Conservation (phyloP, 2,329 filamentous ascomycete species). For the Aspergillus awamori region DNA sequence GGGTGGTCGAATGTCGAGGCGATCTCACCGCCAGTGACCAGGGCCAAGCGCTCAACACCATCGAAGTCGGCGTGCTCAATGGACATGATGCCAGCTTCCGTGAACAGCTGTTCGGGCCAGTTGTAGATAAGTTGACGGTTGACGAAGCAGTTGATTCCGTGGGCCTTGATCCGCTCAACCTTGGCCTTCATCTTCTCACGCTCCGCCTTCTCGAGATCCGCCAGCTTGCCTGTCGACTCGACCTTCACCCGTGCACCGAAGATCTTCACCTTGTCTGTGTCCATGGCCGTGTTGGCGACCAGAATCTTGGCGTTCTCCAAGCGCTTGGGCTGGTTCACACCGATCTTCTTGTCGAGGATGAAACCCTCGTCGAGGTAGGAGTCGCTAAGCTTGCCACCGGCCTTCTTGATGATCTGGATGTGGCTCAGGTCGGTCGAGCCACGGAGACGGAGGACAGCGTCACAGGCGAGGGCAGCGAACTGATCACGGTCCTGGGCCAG, state of each 20-base stretch:
- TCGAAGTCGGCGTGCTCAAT: conserved; percentile 99
- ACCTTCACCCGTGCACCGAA: conserved; percentile 98
- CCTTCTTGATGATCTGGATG: conserved; percentile 99
- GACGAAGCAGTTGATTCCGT: conserved; percentile 99
- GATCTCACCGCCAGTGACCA: conserved; percentile 97
- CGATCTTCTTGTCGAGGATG: conserved; percentile 98
- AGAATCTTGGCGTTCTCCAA: conserved; percentile 98
- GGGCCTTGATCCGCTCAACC: conserved; percentile 97
- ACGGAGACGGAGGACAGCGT: conserved; percentile 87
- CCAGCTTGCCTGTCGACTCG: conserved; percentile 90
- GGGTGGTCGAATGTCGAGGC: conserved; percentile 97
- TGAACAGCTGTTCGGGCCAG: conserved; percentile 98
- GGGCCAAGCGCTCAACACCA: conserved; percentile 88
- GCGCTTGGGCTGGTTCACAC: conserved; percentile 96
- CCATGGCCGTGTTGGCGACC: conserved; percentile 97
- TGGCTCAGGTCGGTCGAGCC: conserved; percentile 92
- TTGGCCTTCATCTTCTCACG: conserved; percentile 99
- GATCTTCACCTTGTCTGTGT: conserved; percentile 99
- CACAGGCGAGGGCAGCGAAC: conserved; percentile 85
- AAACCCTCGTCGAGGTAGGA: conserved; percentile 98
- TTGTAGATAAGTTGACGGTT: conserved; percentile 99
- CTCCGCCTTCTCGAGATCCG: conserved; percentile 97
- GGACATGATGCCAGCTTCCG: conserved; percentile 94
- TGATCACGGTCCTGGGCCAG: conserved; percentile 90
- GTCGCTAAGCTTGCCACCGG: conserved; percentile 94